A percentile compares a stretch with the other conserved stretches of the same genome.
Evolutionary conservation across 345 rosid species (phyloP).

Genomic region (Sonneratia caseolaris): DNA sequence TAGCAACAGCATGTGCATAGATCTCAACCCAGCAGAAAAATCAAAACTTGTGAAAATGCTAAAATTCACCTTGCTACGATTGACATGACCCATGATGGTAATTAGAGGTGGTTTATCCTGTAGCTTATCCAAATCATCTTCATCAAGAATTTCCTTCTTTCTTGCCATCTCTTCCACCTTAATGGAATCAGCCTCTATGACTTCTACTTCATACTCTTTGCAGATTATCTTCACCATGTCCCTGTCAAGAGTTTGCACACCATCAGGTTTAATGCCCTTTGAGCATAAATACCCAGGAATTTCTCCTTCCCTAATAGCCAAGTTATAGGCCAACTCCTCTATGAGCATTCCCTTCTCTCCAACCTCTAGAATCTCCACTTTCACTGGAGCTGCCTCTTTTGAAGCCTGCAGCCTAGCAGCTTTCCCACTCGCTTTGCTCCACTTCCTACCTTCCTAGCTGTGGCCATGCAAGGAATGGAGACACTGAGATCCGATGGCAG

Average conservation of each 20-base stretch:
- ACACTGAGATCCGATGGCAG: conserved; percentile 54
- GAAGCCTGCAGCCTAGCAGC: conserved; percentile 91
- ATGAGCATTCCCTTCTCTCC: conserved; percentile 79
- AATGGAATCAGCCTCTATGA: conserved; percentile 66
- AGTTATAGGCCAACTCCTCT: conserved; percentile 79
- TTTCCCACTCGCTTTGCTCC: conserved; percentile 95
- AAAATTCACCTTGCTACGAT: conserved; percentile 79
- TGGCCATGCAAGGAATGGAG: conserved; percentile 51
- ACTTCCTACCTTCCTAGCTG: conserved; percentile 72
- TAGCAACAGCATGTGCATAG: neutral
- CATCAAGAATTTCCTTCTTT: conserved; percentile 74
- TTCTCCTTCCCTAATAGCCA: conserved; percentile 79
- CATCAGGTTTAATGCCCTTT: conserved; percentile 92
- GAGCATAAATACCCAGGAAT: conserved; percentile 77
- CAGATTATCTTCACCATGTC: conserved; percentile 96
- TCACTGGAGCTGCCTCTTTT: conserved; percentile 90
- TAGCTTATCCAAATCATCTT: conserved; percentile 80
- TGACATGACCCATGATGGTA: conserved; percentile 99
- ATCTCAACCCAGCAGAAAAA: neutral
- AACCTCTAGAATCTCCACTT: conserved; percentile 89
- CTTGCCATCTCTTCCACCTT: conserved; percentile 83
- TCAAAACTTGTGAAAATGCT: neutral
- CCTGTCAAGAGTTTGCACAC: conserved; percentile 83
- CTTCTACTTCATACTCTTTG: conserved; percentile 74
- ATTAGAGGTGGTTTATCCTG: conserved; percentile 92